Percentiles rank a stretch among this genome's conserved stretches.
These are phyloP conservation scores for Moesziomyces antarcticus DNA, from an alignment of 1,284 basidiomycete genomes.

Conservation along the genomic window DNA sequence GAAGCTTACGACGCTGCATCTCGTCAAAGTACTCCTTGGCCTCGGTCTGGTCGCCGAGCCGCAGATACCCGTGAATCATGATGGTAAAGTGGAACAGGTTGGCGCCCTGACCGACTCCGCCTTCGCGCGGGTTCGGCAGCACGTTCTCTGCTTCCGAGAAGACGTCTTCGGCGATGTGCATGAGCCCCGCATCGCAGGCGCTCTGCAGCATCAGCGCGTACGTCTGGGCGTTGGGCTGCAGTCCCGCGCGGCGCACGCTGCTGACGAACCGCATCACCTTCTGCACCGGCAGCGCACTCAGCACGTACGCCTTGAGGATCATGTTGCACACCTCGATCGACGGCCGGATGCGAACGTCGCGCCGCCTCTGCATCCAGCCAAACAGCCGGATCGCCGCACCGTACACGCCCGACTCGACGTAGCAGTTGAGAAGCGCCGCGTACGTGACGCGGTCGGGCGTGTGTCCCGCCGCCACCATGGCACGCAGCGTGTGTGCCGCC, in stretches of 20 bases:
- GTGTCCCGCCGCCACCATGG: constrained; percentile 69
- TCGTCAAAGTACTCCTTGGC: constrained; percentile 80
- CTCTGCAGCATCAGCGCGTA: constrained; percentile 85
- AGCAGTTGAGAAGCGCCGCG: constrained; percentile 81
- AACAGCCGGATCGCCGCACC: constrained; percentile 78
- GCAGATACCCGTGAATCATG: constrained; percentile 82
- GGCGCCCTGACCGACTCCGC: constrained; percentile 51
- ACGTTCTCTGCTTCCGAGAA: constrained; percentile 69
- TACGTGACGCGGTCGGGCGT: constrained; percentile 62
- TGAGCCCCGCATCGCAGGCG: constrained; percentile 79
- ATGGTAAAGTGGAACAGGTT: constrained; percentile 79
- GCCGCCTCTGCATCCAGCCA: constrained; percentile 72
- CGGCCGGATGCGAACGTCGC: constrained; percentile 40
- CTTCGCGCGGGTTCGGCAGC: constrained; percentile 24
- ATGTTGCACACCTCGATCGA: constrained; percentile 70
- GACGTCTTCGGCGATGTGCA: constrained; percentile 77
- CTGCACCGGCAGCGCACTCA: constrained; percentile 80
- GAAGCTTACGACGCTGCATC: constrained; percentile 77
- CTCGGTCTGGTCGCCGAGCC: constrained; percentile 72
- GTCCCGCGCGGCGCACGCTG: constrained; percentile 71
- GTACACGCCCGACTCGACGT: constrained; percentile 86
- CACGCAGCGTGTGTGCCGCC: constrained; percentile 77
- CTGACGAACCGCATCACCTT: constrained; percentile 77
- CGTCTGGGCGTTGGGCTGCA: constrained; percentile 75
- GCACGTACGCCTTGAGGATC: constrained; percentile 85